These are phyloP conservation scores for Suhomyces sp. DNA, from an alignment of 805 yeast genomes.

Conservation along the genomic window DNA sequence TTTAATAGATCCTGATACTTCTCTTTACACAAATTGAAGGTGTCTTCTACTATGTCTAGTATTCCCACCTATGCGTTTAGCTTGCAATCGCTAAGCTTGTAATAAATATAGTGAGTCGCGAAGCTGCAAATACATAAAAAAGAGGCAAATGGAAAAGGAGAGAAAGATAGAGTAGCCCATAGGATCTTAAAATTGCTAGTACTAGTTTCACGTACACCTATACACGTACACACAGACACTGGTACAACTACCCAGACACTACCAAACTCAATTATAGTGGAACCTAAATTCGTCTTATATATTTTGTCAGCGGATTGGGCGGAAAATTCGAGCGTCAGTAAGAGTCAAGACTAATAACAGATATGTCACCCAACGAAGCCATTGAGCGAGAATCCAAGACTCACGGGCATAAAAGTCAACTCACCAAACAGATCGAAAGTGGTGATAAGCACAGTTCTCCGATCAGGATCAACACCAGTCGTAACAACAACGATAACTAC, in stretches of 20 bases:
- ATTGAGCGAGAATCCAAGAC: background rate
- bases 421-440: conserved; percentile 6
- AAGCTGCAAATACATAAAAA: background rate
- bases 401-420: background rate
- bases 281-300: no score
- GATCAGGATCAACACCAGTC: background rate
- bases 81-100: background rate
- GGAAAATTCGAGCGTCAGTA: background rate
- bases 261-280: no score
- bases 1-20: no score
- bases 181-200: no score
- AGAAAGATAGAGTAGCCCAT: background rate
- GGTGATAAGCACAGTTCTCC: background rate
- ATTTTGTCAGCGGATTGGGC: background rate
- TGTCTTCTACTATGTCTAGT: no score
- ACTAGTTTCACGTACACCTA: background rate
- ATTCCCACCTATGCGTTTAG: no score
- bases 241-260: no score
- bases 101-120: background rate
- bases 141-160: background rate
- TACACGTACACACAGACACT: background rate
- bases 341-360: background rate
- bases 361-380: background rate
- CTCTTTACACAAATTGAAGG: no score
- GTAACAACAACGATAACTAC: background rate